phyloP scores from a whole-genome alignment of 2,329 filamentous ascomycete species.

The Microascus cirrosus region DNA sequence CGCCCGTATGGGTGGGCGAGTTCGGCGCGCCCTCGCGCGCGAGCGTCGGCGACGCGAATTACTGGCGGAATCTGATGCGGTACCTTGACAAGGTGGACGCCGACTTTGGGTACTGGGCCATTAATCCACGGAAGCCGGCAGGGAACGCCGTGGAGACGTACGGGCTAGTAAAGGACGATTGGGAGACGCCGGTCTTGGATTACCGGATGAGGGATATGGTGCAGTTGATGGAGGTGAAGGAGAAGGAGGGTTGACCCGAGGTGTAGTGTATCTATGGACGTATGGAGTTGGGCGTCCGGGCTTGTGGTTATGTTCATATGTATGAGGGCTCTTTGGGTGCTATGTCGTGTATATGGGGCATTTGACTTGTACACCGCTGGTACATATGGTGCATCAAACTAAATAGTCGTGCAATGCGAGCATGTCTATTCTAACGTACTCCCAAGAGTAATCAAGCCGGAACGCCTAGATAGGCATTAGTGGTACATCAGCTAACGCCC shows the following conservation, averaged over 20 bases:
- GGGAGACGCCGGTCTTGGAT: constrained; percentile 50
- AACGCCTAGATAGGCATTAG: background rate
- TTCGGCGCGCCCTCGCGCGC: constrained; percentile 47
- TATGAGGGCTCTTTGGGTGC: background rate
- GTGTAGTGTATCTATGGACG: background rate
- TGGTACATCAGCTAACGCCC: background rate
- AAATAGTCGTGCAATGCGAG: background rate
- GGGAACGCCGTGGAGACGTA: constrained; percentile 48
- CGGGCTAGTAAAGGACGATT: constrained; percentile 50
- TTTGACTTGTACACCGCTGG: background rate
- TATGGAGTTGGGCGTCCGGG: background rate
- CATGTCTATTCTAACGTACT: background rate
- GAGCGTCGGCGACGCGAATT: constrained; percentile 46
- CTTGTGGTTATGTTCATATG: background rate
- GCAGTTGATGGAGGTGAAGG: constrained; percentile 29
- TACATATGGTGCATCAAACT: background rate
- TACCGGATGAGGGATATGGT: constrained; percentile 52
- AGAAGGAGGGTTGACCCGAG: background rate
- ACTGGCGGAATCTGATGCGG: constrained; percentile 52
- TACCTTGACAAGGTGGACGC: constrained; percentile 47
- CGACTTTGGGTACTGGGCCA: constrained; percentile 60
- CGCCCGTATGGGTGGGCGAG: constrained; percentile 59
- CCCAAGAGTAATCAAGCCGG: background rate
- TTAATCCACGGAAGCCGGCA: constrained; percentile 55
- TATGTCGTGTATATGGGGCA: background rate